Evolutionary conservation across 2,329 filamentous ascomycete species (phyloP).

Genomic region (Fusarium pilosicola): DNA sequence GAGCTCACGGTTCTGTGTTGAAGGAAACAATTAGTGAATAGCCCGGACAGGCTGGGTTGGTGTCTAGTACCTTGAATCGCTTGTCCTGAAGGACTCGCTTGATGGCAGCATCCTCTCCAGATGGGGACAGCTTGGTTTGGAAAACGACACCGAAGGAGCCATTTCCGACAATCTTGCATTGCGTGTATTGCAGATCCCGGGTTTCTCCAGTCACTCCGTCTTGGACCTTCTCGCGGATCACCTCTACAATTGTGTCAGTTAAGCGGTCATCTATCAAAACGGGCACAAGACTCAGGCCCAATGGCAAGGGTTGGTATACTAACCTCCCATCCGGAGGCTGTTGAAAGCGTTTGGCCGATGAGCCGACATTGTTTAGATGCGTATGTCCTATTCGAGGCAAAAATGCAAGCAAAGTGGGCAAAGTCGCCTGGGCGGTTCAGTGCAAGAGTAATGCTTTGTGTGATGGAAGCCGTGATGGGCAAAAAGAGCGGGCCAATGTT

Average conservation of each 20-base stretch:
- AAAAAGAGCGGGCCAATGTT: constrained; percentile 38
- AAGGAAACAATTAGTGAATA: constrained; percentile 26
- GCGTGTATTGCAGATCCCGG: constrained; percentile 96
- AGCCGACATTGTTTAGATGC: constrained; percentile 75
- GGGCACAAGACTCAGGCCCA: background rate
- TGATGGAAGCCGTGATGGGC: constrained; percentile 52
- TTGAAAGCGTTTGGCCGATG: constrained; percentile 91
- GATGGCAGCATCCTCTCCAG: constrained; percentile 97
- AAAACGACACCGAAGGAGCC: constrained; percentile 99
- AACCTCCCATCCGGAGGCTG: constrained; percentile 95
- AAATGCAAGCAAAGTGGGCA: constrained; percentile 42
- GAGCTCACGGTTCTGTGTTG: constrained; percentile 88
- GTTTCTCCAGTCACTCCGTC: constrained; percentile 97
- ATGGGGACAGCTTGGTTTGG: constrained; percentile 98
- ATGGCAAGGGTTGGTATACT: constrained; percentile 53
- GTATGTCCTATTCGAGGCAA: constrained; percentile 42
- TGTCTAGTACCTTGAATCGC: constrained; percentile 86
- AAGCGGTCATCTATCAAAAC: background rate
- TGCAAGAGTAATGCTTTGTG: constrained; percentile 45
- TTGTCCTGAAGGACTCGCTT: constrained; percentile 99
- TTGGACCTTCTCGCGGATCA: constrained; percentile 98
- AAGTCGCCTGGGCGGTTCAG: constrained; percentile 37
- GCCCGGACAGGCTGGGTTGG: background rate
- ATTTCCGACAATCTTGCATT: constrained; percentile 99
- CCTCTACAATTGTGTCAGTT: constrained; percentile 68